These are phyloP conservation scores for Dacryopinax primogenitus DNA, from an alignment of 768 basidiomycete genomes.

Conservation along the genomic window DNA sequence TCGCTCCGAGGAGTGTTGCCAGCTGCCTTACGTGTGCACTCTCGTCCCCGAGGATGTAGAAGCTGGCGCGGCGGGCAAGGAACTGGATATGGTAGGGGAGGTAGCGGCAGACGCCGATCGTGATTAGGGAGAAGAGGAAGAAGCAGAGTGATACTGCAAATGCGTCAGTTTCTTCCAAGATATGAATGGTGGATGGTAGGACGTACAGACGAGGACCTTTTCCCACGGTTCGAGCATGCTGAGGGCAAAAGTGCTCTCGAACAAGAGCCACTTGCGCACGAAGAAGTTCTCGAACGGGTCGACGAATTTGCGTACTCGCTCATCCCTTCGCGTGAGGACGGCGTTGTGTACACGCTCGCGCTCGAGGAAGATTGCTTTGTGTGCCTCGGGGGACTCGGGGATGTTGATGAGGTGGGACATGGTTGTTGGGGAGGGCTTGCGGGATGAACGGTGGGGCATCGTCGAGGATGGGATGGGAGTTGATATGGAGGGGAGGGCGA, in stretches of 20 bases:
- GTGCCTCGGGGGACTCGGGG: background rate
- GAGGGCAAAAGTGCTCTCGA: constrained; percentile 49
- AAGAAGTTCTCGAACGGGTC: constrained; percentile 25
- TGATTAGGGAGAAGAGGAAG: constrained; percentile 34
- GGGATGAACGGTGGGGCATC: background rate
- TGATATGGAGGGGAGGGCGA: background rate
- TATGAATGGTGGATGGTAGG: background rate
- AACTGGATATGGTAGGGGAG: constrained; percentile 45
- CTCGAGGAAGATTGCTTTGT: background rate
- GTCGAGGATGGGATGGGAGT: background rate
- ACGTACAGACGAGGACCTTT: constrained; percentile 46
- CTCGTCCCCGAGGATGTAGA: constrained; percentile 51
- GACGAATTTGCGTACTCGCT: background rate
- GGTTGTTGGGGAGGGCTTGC: constrained; percentile 5
- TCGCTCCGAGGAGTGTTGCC: background rate
- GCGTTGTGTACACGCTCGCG: background rate
- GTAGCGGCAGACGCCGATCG: constrained; percentile 42
- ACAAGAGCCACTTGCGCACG: constrained; percentile 43
- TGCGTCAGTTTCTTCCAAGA: constrained; percentile 1
- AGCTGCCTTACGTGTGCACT: background rate
- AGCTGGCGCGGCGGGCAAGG: constrained; percentile 41
- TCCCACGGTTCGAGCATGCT: constrained; percentile 58
- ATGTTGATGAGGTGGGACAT: background rate
- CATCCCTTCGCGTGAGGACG: background rate
- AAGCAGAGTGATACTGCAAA: constrained; percentile 33